phyloP scores from a whole-genome alignment of 2,329 filamentous ascomycete genomes.

The Conoideocrella luteorostrata region DNA sequence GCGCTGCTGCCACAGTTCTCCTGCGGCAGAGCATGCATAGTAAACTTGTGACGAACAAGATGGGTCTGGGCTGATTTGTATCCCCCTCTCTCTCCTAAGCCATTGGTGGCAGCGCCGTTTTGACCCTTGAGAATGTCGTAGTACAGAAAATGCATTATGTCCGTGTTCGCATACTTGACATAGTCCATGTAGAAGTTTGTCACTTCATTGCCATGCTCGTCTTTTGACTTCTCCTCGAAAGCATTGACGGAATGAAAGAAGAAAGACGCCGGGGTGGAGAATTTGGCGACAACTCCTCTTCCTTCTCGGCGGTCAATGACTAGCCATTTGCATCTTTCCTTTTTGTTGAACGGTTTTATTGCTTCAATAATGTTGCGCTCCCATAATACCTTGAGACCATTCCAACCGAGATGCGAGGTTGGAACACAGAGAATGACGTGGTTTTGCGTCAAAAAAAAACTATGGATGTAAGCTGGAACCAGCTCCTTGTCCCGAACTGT shows the following conservation, averaged over 20 bases:
- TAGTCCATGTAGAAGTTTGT: constrained; percentile 59
- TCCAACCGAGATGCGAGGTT: constrained; percentile 51
- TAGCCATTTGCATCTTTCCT: constrained; percentile 59
- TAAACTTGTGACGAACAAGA: constrained; percentile 39
- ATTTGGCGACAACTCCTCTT: constrained; percentile 61
- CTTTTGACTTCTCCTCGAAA: constrained; percentile 52
- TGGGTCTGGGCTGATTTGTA: constrained; percentile 26
- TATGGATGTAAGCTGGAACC: constrained; percentile 71
- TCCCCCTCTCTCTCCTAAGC: constrained; percentile 33
- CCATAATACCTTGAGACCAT: constrained; percentile 56
- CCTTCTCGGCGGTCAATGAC: constrained; percentile 61
- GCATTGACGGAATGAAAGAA: constrained; percentile 77
- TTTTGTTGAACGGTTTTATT: constrained; percentile 55
- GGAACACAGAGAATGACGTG: constrained; percentile 71
- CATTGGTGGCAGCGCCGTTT: constrained; percentile 36
- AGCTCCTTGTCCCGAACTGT: constrained; percentile 47
- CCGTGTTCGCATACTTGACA: constrained; percentile 54
- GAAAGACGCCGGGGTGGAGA: constrained; percentile 63
- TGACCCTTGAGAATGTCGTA: constrained; percentile 59
- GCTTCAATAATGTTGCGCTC: constrained; percentile 62
- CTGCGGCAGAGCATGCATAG: constrained; percentile 19
- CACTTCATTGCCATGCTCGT: constrained; percentile 22
- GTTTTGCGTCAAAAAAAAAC: constrained; percentile 65
- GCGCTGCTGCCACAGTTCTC: constrained; percentile 9
- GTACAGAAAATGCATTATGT: constrained; percentile 62